Base-by-base conservation (phyloP, 2,329 filamentous ascomycete species). In the Aschersonia sp. region DNA sequence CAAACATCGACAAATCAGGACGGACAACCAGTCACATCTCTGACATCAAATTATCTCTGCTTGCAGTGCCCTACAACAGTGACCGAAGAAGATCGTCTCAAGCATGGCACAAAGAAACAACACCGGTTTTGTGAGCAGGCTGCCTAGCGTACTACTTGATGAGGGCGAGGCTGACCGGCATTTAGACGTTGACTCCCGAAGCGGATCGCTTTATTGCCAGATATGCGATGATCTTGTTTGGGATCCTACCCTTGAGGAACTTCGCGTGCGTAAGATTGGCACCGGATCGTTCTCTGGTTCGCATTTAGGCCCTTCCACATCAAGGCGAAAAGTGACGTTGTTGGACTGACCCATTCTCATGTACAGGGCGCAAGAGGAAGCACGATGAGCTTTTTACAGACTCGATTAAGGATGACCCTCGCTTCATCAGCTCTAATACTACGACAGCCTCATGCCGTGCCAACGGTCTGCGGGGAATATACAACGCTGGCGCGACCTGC, bases 401-500 rank as follows among this genome's bases (percentile, higher is more conserved):
- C 51, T 67, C 76, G 11, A 65, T 74, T 31, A 80, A 79, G 54
- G 84, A 89, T 50, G 85, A 90, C 53, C 79, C 87, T 49, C 73
- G 79, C 48, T 88, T 86, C 56, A 83, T 95, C 53, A 76, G 80
- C 41, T 73, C 73, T 51, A 94, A 96, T 60, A 89, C 88, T 10
- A 82, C 77, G 31, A 77, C 81, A 49, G 82, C 86, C 6, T 85
- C 87, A 10, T 96, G 90, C 60, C 81, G 86, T 49, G 88, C 87
- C 14, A 88, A 84, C 55, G 90, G 92, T 8, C 78, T 96, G 40
- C 81, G 92, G 37, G 90, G 90, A 33, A 83, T 98, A 51, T 96
- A 94, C 66, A 98, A 97, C 60, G 90, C 95, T 62, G 92, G 90
- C n/a, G 88, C 94, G 50, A 97, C 92, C 9, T 98, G 90, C 69